These are phyloP conservation scores for Stachybotrys elegans DNA, from an alignment of 2,329 filamentous ascomycete species.

Conservation along the genomic window DNA sequence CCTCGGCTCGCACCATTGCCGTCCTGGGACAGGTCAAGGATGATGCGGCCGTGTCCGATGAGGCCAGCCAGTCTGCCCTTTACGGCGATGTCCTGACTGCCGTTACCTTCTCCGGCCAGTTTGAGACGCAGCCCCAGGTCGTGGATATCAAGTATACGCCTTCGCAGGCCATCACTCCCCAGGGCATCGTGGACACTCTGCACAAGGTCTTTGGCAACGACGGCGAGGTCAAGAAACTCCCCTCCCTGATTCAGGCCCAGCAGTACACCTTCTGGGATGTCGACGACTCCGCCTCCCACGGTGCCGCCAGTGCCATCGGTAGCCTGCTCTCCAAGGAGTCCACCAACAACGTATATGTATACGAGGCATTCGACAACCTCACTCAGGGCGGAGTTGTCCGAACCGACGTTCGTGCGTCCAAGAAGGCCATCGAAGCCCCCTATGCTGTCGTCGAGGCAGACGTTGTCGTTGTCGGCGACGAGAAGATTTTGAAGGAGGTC, in stretches of 20 bases:
- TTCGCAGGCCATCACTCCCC: conserved; percentile 50
- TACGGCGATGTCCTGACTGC: conserved; percentile 89
- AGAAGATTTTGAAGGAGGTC: conserved; percentile 74
- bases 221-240: conserved; percentile 35
- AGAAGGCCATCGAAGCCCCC: conserved; percentile 77
- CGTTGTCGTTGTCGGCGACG: conserved; percentile 70
- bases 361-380: conserved; percentile 60
- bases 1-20: conserved; percentile 68
- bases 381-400: conserved; percentile 73
- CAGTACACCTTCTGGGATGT: conserved; percentile 95
- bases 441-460: conserved; percentile 78
- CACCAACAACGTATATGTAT: conserved; percentile 56
- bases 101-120: conserved; percentile 70
- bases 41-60: conserved; percentile 66
- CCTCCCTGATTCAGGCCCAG: conserved; percentile 53
- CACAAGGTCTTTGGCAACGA: conserved; percentile 51
- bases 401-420: conserved; percentile 79
- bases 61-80: conserved; percentile 73
- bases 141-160: conserved; percentile 88
- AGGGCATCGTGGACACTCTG: conserved; percentile 46
- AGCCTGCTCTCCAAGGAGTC: conserved; percentile 66
- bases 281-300: conserved; percentile 65
- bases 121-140: conserved; percentile 58
- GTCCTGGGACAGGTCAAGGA: conserved; percentile 86
- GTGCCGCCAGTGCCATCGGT: conserved; percentile 57